Evolutionary conservation across 768 basidiomycete species (phyloP).

Genomic region (Xerocomellus intermedius): DNA sequence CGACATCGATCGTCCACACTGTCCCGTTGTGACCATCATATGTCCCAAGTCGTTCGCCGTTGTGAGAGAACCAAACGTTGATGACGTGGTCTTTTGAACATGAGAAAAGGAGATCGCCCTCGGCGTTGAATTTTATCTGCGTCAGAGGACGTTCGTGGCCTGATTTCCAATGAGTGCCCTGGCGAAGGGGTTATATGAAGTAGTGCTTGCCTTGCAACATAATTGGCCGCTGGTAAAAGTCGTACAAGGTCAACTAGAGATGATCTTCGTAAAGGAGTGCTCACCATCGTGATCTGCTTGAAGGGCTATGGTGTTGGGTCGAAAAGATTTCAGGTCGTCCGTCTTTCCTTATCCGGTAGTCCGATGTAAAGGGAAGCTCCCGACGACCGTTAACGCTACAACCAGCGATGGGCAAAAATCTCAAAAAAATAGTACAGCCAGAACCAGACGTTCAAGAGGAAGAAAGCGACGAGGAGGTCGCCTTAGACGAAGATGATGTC

Average conservation of each 20-base stretch:
- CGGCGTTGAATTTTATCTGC: conserved; percentile 95
- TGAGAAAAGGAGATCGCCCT: conserved; percentile 94
- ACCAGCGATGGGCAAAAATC: conserved; percentile 15
- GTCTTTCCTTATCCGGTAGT: conserved; percentile 25
- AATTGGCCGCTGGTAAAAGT: conserved; percentile 58
- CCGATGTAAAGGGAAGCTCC: background rate
- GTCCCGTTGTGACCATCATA: conserved; percentile 95
- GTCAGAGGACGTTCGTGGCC: conserved; percentile 97
- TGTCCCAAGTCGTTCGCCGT: conserved; percentile 95
- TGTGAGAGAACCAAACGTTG: conserved; percentile 97
- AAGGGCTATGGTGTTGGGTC: background rate
- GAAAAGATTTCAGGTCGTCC: conserved; percentile 16
- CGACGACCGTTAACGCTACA: background rate
- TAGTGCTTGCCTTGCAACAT: conserved; percentile 57
- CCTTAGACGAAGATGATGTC: conserved; percentile 76
- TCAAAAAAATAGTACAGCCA: conserved; percentile 3
- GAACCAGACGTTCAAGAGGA: conserved; percentile 23
- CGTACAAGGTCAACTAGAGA: background rate
- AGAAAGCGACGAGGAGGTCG: conserved; percentile 42
- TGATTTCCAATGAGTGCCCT: conserved; percentile 32
- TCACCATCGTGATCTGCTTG: conserved; percentile 20
- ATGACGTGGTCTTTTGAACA: conserved; percentile 94
- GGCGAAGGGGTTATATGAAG: background rate
- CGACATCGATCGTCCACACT: conserved; percentile 95
- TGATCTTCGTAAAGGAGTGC: background rate